phyloP scores from a whole-genome alignment of 495 filamentous ascomycete genomes.

The Penicillium atrosanguineum region DNA sequence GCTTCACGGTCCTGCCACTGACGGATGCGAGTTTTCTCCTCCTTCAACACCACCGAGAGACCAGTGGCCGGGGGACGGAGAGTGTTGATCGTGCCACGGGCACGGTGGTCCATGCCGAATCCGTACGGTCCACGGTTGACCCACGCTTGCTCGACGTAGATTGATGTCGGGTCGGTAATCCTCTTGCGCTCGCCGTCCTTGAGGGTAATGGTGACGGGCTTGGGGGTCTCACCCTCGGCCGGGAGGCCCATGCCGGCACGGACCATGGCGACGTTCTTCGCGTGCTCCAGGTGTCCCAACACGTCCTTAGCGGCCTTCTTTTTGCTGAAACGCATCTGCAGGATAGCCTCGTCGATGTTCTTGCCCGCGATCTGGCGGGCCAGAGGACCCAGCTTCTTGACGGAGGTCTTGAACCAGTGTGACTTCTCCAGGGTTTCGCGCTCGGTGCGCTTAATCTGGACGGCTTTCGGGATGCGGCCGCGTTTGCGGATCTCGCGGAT shows the following conservation, averaged over 20 bases:
- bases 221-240: slow-evolving; percentile 18
- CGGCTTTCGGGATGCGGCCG: slow-evolving; percentile 61
- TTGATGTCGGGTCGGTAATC: slow-evolving; percentile 64
- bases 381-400: slow-evolving; percentile 84
- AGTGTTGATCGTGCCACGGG: slow-evolving; percentile 61
- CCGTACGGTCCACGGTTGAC: slow-evolving; percentile 71
- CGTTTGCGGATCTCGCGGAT: slow-evolving; percentile 65
- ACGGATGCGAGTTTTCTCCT: slow-evolving; percentile 83
- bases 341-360: slow-evolving; percentile 84
- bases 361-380: slow-evolving; percentile 88
- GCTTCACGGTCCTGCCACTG: slow-evolving; percentile 72
- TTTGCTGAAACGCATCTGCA: slow-evolving; percentile 92
- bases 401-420: slow-evolving; percentile 68
- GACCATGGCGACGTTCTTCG: slow-evolving; percentile 74
- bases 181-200: slow-evolving; percentile 51
- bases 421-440: slow-evolving; percentile 61
- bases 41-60: slow-evolving; percentile 83
- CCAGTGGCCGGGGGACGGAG: slow-evolving; percentile 67
- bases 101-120: slow-evolving; percentile 57
- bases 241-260: slow-evolving; percentile 79
- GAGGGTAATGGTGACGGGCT: slow-evolving; percentile 37
- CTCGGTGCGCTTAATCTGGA: slow-evolving; percentile 71
- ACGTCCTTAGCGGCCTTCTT: slow-evolving; percentile 90
- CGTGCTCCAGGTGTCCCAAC: slow-evolving; percentile 68
- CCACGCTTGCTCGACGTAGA: slow-evolving; percentile 92